These are phyloP conservation scores for Acer negundo DNA, from an alignment of 345 rosid genomes.

Conservation along the genomic window DNA sequence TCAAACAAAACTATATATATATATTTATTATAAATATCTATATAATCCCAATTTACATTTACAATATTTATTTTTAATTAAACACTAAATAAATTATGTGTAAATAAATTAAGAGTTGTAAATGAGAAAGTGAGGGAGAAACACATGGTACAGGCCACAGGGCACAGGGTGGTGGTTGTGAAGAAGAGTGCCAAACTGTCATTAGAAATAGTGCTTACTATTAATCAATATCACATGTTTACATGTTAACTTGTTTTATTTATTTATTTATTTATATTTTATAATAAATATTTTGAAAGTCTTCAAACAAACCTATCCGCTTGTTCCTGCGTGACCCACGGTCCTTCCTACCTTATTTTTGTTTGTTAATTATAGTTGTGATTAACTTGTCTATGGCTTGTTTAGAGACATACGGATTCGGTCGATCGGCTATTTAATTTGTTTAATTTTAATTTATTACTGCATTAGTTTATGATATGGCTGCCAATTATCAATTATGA, in stretches of 20 bases:
- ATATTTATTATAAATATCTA: too few species aligned
- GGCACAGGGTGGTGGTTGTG: background rate
- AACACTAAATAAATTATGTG: too few species aligned
- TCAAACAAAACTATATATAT: too few species aligned
- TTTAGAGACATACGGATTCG: background rate
- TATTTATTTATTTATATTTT: background rate
- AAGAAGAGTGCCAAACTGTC: constrained; percentile 19
- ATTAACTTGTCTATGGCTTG: background rate
- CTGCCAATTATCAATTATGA: too few species aligned
- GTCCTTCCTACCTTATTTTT: background rate
- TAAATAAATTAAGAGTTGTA: too few species aligned
- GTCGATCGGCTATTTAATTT: background rate
- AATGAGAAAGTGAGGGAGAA: background rate
- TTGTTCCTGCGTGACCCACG: constrained; percentile 16
- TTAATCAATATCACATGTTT: constrained; percentile 25
- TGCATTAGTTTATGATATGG: background rate
- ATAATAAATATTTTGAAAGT: background rate
- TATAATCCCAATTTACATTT: too few species aligned
- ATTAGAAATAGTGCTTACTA: background rate
- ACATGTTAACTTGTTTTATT: constrained; percentile 23
- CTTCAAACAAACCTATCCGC: background rate
- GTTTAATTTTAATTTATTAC: too few species aligned
- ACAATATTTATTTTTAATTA: too few species aligned
- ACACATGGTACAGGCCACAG: constrained; percentile 9
- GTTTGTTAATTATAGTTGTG: background rate